Evolutionary conservation across 768 basidiomycete species (phyloP).

Genomic region (Termitomyces sp.): DNA sequence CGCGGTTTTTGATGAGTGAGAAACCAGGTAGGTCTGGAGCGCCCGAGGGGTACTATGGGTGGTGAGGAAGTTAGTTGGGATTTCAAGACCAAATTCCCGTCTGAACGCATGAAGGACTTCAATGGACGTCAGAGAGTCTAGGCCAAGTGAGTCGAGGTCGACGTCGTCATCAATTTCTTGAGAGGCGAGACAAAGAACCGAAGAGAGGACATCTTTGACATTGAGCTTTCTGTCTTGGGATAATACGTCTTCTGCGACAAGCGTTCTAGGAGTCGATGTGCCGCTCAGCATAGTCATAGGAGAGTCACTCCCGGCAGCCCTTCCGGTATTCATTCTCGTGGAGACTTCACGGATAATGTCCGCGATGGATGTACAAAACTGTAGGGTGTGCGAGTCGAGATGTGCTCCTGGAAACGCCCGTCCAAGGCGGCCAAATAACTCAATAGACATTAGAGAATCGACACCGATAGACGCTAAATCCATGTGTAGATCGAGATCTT

Average conservation of each 20-base stretch:
- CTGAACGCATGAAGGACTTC: conserved; percentile 50
- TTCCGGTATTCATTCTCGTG: conserved; percentile 6
- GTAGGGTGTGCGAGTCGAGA: conserved; percentile 26
- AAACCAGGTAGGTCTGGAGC: conserved; percentile 26
- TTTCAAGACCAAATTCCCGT: conserved; percentile 30
- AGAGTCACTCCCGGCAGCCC: background rate
- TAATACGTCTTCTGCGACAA: conserved; percentile 31
- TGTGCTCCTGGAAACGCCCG: conserved; percentile 25
- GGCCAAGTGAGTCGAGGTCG: conserved; percentile 46
- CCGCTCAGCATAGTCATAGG: conserved; percentile 15
- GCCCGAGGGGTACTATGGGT: conserved; percentile 34
- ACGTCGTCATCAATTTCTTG: conserved; percentile 37
- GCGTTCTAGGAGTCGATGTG: conserved; percentile 31
- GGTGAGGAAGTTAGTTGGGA: conserved; percentile 42
- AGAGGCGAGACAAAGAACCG: conserved; percentile 38
- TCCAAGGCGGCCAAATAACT: conserved; percentile 38
- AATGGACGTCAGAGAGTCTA: conserved; percentile 63
- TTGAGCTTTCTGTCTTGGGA: conserved; percentile 18
- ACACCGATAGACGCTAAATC: conserved; percentile 54
- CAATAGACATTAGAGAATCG: conserved; percentile 62
- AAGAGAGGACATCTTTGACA: conserved; percentile 36
- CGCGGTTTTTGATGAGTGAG: background rate
- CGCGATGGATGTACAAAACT: conserved; percentile 28
- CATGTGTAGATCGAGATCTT: conserved; percentile 27
- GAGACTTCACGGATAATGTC: conserved; percentile 29